These are phyloP conservation scores for Proliferodiscus dingleyae DNA, from an alignment of 2,329 filamentous ascomycete species.

Conservation along the genomic window DNA sequence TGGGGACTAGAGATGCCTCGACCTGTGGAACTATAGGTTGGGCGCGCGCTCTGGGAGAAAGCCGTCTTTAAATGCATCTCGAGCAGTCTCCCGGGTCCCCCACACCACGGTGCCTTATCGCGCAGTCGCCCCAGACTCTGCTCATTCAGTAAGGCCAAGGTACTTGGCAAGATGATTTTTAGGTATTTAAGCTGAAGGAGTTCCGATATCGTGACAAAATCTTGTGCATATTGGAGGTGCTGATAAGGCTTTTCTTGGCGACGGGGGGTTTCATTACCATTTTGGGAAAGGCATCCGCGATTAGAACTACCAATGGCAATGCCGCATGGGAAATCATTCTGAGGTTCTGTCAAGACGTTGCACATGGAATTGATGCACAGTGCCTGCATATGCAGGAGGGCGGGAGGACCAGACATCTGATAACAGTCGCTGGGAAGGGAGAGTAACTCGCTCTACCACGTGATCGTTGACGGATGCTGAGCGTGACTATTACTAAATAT, in stretches of 20 bases:
- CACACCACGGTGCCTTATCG: constrained; percentile 1
- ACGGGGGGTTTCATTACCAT: neutral
- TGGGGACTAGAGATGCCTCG: no score
- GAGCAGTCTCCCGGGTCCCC: neutral
- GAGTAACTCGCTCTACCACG: no score
- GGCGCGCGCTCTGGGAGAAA: neutral
- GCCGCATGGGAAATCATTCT: neutral
- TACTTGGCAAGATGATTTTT: neutral
- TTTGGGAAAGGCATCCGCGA: neutral
- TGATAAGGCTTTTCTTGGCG: neutral
- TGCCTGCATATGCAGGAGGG: neutral
- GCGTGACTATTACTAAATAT: no score
- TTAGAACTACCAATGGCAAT: neutral
- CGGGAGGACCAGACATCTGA: neutral
- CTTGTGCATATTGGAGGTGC: neutral
- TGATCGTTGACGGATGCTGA: no score
- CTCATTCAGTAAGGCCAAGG: constrained; percentile 1
- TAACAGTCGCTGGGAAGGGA: no score
- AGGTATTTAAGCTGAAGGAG: constrained; percentile 1
- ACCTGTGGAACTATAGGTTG: no score
- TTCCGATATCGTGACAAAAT: neutral
- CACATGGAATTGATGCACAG: neutral
- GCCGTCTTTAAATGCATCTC: neutral
- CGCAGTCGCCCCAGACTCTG: neutral
- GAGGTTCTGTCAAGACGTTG: neutral